Percentiles rank a stretch among this genome's conserved stretches.
These are phyloP conservation scores for Aspergillus ellipticus DNA, from an alignment of 495 filamentous ascomycete genomes.

Conservation along the genomic window DNA sequence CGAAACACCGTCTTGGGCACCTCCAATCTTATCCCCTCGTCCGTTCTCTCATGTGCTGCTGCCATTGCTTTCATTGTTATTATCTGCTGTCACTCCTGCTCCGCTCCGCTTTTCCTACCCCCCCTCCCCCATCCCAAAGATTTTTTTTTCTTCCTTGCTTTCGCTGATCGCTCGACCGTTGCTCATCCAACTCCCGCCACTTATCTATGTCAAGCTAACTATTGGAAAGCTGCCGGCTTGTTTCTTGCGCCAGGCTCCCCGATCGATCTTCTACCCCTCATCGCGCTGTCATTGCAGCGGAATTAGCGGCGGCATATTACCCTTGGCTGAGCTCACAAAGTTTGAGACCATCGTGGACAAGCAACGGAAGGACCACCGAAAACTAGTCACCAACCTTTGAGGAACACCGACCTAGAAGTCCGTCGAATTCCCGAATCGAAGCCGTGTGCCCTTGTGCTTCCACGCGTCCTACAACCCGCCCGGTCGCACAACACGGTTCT, in stretches of 20 bases:
- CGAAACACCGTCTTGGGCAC: constrained; percentile 7
- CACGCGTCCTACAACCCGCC: not conserved
- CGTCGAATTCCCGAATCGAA: not conserved
- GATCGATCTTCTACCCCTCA: not conserved
- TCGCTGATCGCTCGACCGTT: constrained; percentile 5
- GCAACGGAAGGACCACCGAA: not conserved
- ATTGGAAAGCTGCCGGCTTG: constrained; percentile 5
- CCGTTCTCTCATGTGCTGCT: not conserved
- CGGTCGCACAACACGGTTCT: constrained; percentile 1
- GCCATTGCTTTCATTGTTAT: not conserved
- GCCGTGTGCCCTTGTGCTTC: not conserved
- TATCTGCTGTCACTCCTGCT: constrained; percentile 1
- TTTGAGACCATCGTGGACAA: not conserved
- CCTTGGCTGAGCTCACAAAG: not conserved
- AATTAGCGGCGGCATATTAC: not conserved
- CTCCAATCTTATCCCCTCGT: not conserved
- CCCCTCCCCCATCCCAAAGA: not conserved
- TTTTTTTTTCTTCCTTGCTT: not conserved
- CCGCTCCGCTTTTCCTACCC: not conserved
- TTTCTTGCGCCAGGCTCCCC: constrained; percentile 2
- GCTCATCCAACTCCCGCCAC: not conserved
- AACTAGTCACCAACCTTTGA: not conserved
- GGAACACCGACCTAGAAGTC: too few relatives aligned
- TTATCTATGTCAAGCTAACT: constrained; percentile 3
- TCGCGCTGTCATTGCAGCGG: not conserved